Base-by-base conservation (phyloP, 1,284 basidiomycete species). In the Schizophyllum amplum region DNA sequence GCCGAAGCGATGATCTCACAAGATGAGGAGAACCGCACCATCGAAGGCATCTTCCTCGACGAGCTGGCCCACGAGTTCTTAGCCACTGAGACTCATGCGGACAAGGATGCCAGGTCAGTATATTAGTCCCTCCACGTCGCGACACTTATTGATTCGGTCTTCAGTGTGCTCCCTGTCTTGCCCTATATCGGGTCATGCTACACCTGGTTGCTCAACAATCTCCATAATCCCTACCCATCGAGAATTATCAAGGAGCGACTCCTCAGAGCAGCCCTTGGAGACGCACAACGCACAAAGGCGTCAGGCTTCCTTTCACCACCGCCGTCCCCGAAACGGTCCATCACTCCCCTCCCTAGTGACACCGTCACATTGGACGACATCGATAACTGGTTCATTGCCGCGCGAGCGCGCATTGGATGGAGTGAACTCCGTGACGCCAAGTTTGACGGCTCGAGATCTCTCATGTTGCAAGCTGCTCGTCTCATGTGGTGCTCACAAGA, bases 391-490 rank as follows among this genome's bases (percentile, higher is more conserved):
- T 83, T 83, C 51, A 63, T 71, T 20, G 75, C 76, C 17, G 67
- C 66, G 0, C 72, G 82, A 0, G 73, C 74, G 17, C 71, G 79
- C 0, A 82, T 82, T 0, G 81, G 80, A 0, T 83, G 81, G 82
- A 79, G 75, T 3, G 42, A 58, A 0, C 58, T 82, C 0, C 71
- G 73, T 0, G 74, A 70, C 11, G 57, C 64, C 0, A 60, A 60
- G 24, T 83, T 80, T 53, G 55, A 63, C 0, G 73, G 72, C 21
- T 71, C 72, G 24, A 70, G 74, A 9, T 64, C 62, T 0, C 68
- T 75, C 1, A 72, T 75, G 6, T 54, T 76, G 1, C 69, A 72
- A 3, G 76, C 73, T 1, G 79, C 81, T 0, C 67, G 64, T 5
- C 67, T 33, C 13, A 33, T 33, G 27, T 33, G 27, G 27, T 5